Percentiles rank a stretch among this genome's conserved stretches.
Conservation (phyloP, 169 alveolate genomes). For the Plasmodium gallinaceum region DNA sequence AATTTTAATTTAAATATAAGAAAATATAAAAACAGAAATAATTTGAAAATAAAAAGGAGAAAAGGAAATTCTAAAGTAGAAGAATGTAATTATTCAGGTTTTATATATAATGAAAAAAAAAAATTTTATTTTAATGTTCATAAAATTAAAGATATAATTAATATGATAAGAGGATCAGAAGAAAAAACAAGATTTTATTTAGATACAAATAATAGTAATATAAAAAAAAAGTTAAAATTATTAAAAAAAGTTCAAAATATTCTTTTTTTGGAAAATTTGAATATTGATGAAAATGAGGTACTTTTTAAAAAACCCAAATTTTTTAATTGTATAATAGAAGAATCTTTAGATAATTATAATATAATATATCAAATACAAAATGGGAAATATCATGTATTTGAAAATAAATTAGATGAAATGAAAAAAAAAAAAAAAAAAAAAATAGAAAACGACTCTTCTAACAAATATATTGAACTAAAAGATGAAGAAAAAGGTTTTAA, state of each 20-base stretch:
- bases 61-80: constrained; percentile 1
- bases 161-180: constrained; percentile 47
- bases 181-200: constrained; percentile 38
- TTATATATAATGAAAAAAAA: constrained; percentile 50
- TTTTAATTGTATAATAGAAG: constrained; percentile 70
- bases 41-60: constrained; percentile 11
- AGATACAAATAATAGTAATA: constrained; percentile 41
- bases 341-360: constrained; percentile 27
- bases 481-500: constrained; percentile 74
- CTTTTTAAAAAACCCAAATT: constrained; percentile 68
- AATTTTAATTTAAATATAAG: background rate
- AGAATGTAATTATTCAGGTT: constrained; percentile 37
- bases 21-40: constrained; percentile 5
- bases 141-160: constrained; percentile 39
- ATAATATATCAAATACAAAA: constrained; percentile 37
- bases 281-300: constrained; percentile 52
- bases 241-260: constrained; percentile 53
- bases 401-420: constrained; percentile 29
- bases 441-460: constrained; percentile 19
- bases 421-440: constrained; percentile 32
- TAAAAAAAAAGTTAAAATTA: constrained; percentile 47
- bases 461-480: constrained; percentile 55
- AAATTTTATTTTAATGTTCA: constrained; percentile 43
- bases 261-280: constrained; percentile 55
- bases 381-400: constrained; percentile 28